Evolutionary conservation across 352 stramenopile genomes (phyloP), one percentile per base, ranked within the genome.

Genomic region (Globisporangium lucens): DNA sequence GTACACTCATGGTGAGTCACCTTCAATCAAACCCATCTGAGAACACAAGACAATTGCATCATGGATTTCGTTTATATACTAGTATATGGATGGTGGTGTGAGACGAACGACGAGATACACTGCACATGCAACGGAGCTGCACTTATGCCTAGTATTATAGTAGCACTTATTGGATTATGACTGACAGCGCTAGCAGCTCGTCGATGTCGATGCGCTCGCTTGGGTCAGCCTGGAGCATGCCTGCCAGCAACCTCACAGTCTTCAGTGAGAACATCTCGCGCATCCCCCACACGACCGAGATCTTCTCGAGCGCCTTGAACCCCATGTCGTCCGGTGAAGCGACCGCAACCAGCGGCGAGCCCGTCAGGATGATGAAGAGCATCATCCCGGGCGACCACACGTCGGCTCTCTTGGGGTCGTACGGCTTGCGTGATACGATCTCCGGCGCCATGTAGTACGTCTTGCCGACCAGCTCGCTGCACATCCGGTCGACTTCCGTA

Each of bases 361-460:
- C 85, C 29, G 85, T 89, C 47, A 93, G 67, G 63, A 93, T 65
- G 46, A 91, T 77, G 69, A 90, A 93, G 38, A 93, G 74, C 33
- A 91, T 66, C 12, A 87, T 73, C 6, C 85, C 81, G 4, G 91
- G 72, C 27, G 85, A 89, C 85, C 85, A 93, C 33, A 91, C 69
- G 55, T 93, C 85, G 27, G 75, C 79, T 0, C 35, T 57, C 22
- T 73, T 76, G 0, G 83, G 72, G 68, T 89, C 75, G 73, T 83
- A 84, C 52, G 20, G 10, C 12, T 30, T 35, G 13, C 27, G 4
- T 2, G n/a, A 5, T 2, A 57, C 52, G 4, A 57, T 5, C 27
- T 57, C 52, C 1, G 52, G 52, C 5, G 52, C 52, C 52, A 57
- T 57, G 52, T 38, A 57, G 52, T 57, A 57, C 24, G 24, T 24